Conservation (phyloP, 352 stramenopile species). For the Phytophthora tentaculata region DNA sequence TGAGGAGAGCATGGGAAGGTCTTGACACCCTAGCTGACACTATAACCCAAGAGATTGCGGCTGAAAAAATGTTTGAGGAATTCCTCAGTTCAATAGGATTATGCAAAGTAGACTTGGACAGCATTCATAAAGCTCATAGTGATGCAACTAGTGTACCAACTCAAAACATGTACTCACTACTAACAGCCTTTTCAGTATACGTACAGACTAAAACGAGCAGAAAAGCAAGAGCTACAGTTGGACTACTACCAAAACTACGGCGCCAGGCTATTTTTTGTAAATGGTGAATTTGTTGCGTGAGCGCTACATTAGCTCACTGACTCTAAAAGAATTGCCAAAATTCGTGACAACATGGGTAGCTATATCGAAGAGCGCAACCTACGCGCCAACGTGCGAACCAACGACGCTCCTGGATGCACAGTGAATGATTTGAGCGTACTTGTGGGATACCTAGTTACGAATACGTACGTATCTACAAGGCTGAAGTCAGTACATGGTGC, state of each 20-base stretch:
- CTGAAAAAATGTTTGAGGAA: no score
- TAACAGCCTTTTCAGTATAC: constrained; percentile 30
- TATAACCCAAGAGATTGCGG: no score
- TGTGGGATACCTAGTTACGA: constrained; percentile 12
- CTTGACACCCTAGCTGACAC: no score
- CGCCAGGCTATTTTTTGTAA: constrained; percentile 22
- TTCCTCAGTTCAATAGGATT: not conserved
- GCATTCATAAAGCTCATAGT: not conserved
- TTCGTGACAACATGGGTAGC: constrained; percentile 31
- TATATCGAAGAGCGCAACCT: constrained; percentile 36
- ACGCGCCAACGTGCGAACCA: constrained; percentile 16
- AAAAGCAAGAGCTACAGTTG: not conserved
- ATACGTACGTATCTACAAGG: constrained; percentile 17
- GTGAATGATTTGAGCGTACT: constrained; percentile 21
- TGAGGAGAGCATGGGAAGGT: no score
- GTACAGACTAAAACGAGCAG: constrained; percentile 27
- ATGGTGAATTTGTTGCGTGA: constrained; percentile 14
- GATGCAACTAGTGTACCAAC: not conserved
- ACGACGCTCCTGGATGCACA: constrained; percentile 28
- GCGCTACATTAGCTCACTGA: constrained; percentile 13
- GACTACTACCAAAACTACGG: constrained; percentile 19
- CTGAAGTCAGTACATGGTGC: not conserved
- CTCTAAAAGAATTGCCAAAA: constrained; percentile 19
- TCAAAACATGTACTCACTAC: not conserved
- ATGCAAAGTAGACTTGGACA: not conserved